phyloP scores from a whole-genome alignment of 345 rosid species.

The Aquilaria yunnanensis region DNA sequence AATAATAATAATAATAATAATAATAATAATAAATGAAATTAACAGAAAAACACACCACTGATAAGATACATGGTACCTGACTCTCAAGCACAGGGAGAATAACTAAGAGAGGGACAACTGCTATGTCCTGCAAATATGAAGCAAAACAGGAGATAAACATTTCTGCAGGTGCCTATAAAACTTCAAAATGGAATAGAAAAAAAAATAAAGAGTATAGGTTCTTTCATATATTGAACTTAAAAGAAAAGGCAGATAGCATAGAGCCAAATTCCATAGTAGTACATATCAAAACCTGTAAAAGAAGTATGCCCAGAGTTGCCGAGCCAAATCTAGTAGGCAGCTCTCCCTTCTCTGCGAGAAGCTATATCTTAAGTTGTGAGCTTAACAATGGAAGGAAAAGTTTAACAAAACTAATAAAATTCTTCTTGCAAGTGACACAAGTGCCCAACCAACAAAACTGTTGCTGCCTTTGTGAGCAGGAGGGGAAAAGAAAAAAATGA shows the following conservation, averaged over 20 bases:
- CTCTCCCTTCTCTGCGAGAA: conserved; percentile 98
- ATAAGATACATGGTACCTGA: conserved; percentile 43
- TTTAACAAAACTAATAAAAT: too few species aligned
- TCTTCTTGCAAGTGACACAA: too few species aligned
- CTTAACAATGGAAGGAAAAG: conserved; percentile 9
- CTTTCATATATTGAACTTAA: neutral
- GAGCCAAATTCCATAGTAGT: conserved; percentile 1
- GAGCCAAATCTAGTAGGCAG: conserved; percentile 98
- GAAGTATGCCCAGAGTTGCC: conserved; percentile 95
- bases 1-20: too few species aligned
- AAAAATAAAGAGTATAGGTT: conserved; percentile 12
- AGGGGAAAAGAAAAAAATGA: neutral
- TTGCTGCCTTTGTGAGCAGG: conserved; percentile 10
- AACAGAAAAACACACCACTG: too few species aligned
- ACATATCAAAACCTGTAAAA: conserved; percentile 63
- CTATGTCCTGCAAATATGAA: conserved; percentile 73
- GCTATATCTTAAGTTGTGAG: conserved; percentile 56
- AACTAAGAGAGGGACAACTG: conserved; percentile 90
- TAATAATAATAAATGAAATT: too few species aligned
- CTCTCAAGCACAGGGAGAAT: conserved; percentile 88
- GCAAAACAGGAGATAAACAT: conserved; percentile 11
- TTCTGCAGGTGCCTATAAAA: conserved; percentile 15
- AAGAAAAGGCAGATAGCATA: neutral
- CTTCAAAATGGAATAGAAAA: neutral
- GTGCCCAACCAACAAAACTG: neutral